Percentiles rank a stretch among this genome's conserved stretches.
These are phyloP conservation scores for Bipolaris bicolor DNA, from an alignment of 2,329 filamentous ascomycete species.

Conservation along the genomic window DNA sequence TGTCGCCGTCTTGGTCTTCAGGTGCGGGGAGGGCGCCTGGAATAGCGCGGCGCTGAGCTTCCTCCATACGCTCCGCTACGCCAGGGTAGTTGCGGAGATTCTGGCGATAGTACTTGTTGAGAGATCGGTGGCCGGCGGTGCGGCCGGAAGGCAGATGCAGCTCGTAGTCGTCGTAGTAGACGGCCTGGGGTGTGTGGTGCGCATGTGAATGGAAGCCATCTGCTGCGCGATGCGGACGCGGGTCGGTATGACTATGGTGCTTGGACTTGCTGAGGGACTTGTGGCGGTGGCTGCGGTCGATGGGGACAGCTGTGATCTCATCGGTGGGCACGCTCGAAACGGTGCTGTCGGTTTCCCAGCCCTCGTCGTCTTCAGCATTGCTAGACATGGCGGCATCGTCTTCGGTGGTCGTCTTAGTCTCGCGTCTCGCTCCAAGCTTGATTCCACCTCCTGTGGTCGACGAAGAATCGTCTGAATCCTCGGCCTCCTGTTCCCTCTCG, in stretches of 20 bases:
- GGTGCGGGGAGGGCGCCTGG: conserved; percentile 57
- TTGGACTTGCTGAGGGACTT: conserved; percentile 74
- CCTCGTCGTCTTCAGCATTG: conserved; percentile 71
- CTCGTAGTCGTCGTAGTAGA: conserved; percentile 92
- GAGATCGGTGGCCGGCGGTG: conserved; percentile 85
- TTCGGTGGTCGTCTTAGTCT: conserved; percentile 49
- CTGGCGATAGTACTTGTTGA: conserved; percentile 89
- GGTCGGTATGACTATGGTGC: conserved; percentile 75
- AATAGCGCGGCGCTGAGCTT: conserved; percentile 59
- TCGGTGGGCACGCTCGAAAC: conserved; percentile 82
- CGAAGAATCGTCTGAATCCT: conserved; percentile 55
- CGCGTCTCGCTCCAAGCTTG: conserved; percentile 70
- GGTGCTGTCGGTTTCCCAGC: conserved; percentile 96
- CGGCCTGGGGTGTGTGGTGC: conserved; percentile 72
- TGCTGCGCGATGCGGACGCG: conserved; percentile 73
- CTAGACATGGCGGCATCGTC: conserved; percentile 50
- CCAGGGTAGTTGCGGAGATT: conserved; percentile 87
- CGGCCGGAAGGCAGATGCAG: conserved; percentile 90
- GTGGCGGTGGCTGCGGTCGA: conserved; percentile 74
- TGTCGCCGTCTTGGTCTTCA: conserved; percentile 50
- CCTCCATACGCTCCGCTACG: conserved; percentile 72
- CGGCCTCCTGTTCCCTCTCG: conserved; percentile 51
- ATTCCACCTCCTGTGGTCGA: conserved; percentile 62
- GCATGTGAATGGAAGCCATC: conserved; percentile 85
- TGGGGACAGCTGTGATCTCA: conserved; percentile 79